phyloP scores from a whole-genome alignment of 2,329 filamentous ascomycete genomes.

The Drechslerella coelobrocha region DNA sequence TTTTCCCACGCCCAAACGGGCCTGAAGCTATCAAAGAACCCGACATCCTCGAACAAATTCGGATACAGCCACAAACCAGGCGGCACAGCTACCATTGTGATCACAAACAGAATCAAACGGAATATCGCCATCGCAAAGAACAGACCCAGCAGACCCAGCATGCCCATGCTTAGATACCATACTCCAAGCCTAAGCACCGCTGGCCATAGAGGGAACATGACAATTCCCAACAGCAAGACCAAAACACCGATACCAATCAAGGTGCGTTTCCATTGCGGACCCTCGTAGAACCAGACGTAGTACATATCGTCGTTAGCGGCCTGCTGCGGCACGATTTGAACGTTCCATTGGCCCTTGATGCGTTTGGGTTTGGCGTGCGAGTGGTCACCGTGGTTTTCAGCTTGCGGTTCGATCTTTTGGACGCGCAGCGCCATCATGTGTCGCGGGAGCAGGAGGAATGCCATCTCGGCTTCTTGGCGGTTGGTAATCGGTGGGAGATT shows the following conservation, averaged over 20 bases:
- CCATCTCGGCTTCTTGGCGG: conserved; percentile 85
- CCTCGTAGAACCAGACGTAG: conserved; percentile 96
- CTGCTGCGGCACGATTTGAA: conserved; percentile 94
- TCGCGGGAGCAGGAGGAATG: conserved; percentile 92
- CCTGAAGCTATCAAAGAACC: conserved; percentile 95
- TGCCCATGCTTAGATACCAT: conserved; percentile 95
- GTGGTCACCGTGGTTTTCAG: conserved; percentile 66
- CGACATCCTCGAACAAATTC: conserved; percentile 97
- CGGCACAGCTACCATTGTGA: conserved; percentile 82
- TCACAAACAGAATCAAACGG: conserved; percentile 88
- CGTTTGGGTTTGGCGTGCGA: conserved; percentile 81
- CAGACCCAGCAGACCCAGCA: conserved; percentile 84
- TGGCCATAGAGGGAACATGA: conserved; percentile 97
- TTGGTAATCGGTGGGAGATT: conserved; percentile 87
- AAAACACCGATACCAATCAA: conserved; percentile 86
- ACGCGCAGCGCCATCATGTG: conserved; percentile 93
- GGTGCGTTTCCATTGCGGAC: conserved; percentile 90
- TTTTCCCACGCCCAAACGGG: conserved; percentile 99
- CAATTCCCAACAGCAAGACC: conserved; percentile 80
- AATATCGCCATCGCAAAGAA: conserved; percentile 99
- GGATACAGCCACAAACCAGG: conserved; percentile 98
- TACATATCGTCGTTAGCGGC: conserved; percentile 86
- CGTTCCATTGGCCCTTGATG: conserved; percentile 94
- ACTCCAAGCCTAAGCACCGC: conserved; percentile 88
- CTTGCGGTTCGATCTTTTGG: conserved; percentile 73